A percentile compares a stretch with the other conserved stretches of the same genome.
Evolutionary conservation across 331 rosid genomes (phyloP).

Genomic region (Arachis monticola): DNA sequence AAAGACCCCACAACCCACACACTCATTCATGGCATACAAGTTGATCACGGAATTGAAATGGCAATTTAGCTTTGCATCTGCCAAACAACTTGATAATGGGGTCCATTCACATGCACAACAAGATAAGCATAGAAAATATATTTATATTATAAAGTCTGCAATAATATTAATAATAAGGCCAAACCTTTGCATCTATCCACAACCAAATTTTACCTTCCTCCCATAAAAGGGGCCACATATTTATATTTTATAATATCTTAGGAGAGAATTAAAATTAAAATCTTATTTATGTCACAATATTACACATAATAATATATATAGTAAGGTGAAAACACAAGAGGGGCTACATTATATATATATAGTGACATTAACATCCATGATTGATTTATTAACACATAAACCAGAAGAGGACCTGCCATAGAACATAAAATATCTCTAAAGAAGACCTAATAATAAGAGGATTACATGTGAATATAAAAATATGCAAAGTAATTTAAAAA

Average conservation of each 20-base stretch:
- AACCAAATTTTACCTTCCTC: constrained; percentile 12
- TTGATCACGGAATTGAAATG: constrained; percentile 43
- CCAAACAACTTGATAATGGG: constrained; percentile 35
- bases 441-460: constrained; percentile 30
- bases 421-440: constrained; percentile 42
- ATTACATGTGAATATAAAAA: constrained; percentile 41
- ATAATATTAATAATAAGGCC: constrained; percentile 9
- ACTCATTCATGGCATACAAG: constrained; percentile 7
- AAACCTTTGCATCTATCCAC: constrained; percentile 10
- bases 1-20: constrained; percentile 41
- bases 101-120: constrained; percentile 30
- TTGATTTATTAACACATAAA: constrained; percentile 44
- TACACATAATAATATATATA: constrained; percentile 6
- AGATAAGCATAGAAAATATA: constrained; percentile 26
- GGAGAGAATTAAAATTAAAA: not conserved
- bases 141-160: not conserved
- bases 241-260: constrained; percentile 5
- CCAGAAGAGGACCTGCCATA: constrained; percentile 40
- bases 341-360: constrained; percentile 34
- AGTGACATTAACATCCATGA: constrained; percentile 36
- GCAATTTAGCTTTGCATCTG: constrained; percentile 33
- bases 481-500: constrained; percentile 11
- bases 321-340: constrained; percentile 32
- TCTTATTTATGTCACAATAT: constrained; percentile 59
- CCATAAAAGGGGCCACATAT: constrained; percentile 1